These are phyloP conservation scores for Fusarium albidum DNA, from an alignment of 2,329 filamentous ascomycete genomes.

Conservation along the genomic window DNA sequence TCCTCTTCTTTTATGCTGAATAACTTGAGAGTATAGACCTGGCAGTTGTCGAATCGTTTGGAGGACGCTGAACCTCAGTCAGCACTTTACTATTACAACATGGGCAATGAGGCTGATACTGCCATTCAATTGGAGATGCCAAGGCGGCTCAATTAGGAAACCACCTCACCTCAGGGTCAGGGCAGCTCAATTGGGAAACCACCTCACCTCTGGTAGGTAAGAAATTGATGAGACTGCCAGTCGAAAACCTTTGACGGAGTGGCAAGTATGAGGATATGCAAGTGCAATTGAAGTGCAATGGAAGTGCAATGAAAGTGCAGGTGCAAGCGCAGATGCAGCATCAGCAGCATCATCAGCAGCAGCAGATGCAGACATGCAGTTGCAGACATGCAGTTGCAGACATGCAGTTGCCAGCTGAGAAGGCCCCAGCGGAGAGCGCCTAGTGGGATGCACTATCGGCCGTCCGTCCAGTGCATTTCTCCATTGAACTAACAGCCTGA, in stretches of 20 bases:
- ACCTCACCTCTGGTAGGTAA: conserved; percentile 9
- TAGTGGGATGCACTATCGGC: conserved; percentile 7
- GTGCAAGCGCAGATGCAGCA: too few relatives aligned
- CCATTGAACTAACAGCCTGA: conserved; percentile 12
- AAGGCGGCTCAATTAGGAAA: neutral
- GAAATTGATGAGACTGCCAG: conserved; percentile 32
- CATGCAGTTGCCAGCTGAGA: too few relatives aligned
- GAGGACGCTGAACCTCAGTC: too few relatives aligned
- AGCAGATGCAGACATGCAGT: too few relatives aligned
- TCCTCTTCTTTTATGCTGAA: neutral
- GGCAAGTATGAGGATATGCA: conserved; percentile 5
- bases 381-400: too few relatives aligned
- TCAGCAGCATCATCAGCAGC: too few relatives aligned
- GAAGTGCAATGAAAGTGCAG: too few relatives aligned
- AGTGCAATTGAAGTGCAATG: neutral
- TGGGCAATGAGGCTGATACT: conserved; percentile 1
- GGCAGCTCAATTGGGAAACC: conserved; percentile 1
- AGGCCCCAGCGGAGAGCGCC: conserved; percentile 7
- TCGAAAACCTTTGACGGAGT: conserved; percentile 17
- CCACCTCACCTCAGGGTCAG: conserved; percentile 5
- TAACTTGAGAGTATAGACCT: neutral
- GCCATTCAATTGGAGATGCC: neutral
- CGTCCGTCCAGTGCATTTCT: conserved; percentile 16
- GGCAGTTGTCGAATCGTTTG: neutral
- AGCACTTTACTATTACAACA: neutral